Evolutionary conservation across 2,329 filamentous ascomycete species (phyloP).

Genomic region (Endocalyx cinctus): DNA sequence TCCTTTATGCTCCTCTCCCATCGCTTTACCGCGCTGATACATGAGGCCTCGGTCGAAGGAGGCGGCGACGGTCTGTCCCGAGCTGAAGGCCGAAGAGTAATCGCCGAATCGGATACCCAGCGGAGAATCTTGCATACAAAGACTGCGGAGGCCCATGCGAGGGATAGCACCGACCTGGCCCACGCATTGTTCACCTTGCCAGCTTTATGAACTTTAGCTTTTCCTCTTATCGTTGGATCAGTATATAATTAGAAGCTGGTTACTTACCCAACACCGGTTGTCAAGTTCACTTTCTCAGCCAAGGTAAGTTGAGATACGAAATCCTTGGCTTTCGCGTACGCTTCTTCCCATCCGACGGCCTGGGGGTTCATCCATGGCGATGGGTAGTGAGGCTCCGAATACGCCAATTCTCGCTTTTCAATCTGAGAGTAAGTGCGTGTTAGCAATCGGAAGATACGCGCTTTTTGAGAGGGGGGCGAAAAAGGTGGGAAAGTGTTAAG

Average conservation of each 20-base stretch:
- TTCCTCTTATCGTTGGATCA: too few species aligned
- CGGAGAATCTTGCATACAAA: conserved; percentile 87
- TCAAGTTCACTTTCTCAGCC: conserved; percentile 89
- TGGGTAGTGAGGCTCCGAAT: conserved; percentile 55
- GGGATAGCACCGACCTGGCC: conserved; percentile 70
- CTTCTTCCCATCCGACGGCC: conserved; percentile 68
- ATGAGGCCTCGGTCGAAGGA: conserved; percentile 74
- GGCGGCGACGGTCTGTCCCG: conserved; percentile 75
- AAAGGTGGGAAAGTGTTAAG: too few species aligned
- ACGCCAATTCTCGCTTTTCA: conserved; percentile 17
- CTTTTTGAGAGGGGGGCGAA: too few species aligned
- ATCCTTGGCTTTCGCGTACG: conserved; percentile 68
- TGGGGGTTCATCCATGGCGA: conserved; percentile 80
- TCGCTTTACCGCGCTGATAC: conserved; percentile 64
- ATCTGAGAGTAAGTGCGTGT: conserved; percentile 16
- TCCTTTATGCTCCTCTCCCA: conserved; percentile 65
- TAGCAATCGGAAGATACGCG: too few species aligned
- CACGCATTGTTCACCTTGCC: conserved; percentile 69
- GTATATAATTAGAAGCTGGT: not conserved
- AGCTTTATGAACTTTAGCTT: conserved; percentile 39
- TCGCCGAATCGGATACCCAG: conserved; percentile 74
- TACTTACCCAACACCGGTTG: conserved; percentile 77
- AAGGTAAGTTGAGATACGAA: conserved; percentile 83
- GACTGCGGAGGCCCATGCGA: conserved; percentile 61
- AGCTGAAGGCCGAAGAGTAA: conserved; percentile 76